Percentiles rank a stretch among this genome's conserved stretches.
Evolutionary conservation across 176 grass and related monocot genomes (phyloP).

Genomic region (Aegilops longissima): DNA sequence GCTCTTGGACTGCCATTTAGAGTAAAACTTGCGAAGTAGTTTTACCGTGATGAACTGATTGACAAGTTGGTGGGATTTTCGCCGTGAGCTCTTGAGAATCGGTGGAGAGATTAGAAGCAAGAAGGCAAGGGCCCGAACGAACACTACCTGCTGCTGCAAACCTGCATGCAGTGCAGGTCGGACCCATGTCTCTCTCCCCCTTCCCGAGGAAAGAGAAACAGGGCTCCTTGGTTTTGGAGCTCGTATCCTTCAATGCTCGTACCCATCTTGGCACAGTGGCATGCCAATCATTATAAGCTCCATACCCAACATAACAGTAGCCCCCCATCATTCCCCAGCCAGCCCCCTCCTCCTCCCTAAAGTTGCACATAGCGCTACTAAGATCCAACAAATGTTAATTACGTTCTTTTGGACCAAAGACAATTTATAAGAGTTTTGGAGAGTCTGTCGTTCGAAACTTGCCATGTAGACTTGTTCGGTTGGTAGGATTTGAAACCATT

Average conservation of each 20-base stretch:
- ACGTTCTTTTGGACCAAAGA: too few species aligned
- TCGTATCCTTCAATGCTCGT: conserved; percentile 26
- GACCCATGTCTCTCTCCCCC: background rate
- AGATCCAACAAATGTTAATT: background rate
- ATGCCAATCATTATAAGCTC: conserved; percentile 48
- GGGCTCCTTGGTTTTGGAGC: conserved; percentile 44
- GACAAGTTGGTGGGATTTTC: background rate
- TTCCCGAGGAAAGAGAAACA: conserved; percentile 34
- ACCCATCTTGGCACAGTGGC: conserved; percentile 44
- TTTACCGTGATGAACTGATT: background rate
- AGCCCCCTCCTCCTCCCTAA: background rate
- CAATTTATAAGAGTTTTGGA: too few species aligned
- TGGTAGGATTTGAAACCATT: too few species aligned
- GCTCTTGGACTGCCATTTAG: too few species aligned
- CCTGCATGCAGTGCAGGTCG: conserved; percentile 14
- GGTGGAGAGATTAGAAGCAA: background rate
- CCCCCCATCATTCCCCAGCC: conserved; percentile 21
- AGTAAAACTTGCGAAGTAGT: too few species aligned
- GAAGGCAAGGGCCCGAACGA: conserved; percentile 14
- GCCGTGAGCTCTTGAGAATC: background rate
- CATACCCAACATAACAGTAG: conserved; percentile 28
- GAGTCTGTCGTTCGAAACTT: too few species aligned
- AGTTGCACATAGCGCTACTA: background rate
- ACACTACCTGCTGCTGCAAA: conserved; percentile 24
- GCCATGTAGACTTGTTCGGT: too few species aligned